Percentiles rank a stretch among this genome's conserved stretches.
Conservation (phyloP, 129 eudicot genomes). For the Flaveria ramosissima region DNA sequence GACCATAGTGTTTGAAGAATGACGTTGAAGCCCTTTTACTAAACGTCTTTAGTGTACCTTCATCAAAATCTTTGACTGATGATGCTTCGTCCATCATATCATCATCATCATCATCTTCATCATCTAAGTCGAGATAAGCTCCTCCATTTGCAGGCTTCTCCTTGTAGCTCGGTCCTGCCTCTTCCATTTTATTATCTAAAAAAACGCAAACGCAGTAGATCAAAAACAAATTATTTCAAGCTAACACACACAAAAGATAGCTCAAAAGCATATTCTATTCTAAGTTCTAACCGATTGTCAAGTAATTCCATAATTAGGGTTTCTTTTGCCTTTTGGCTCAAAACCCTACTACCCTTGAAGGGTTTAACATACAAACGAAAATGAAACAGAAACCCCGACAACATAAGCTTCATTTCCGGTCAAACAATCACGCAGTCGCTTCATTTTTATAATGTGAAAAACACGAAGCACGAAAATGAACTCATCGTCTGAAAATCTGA, state of each 20-base stretch:
- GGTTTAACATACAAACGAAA: background rate
- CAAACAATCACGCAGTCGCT: background rate
- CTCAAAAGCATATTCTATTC: too few relatives aligned
- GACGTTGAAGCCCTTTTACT: conserved; percentile 52
- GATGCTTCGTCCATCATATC: conserved; percentile 29
- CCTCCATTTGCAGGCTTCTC: conserved; percentile 41
- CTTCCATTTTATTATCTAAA: conserved; percentile 28
- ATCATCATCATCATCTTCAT: conserved; percentile 44
- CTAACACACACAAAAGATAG: too few relatives aligned
- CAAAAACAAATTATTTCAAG: conserved; percentile 18
- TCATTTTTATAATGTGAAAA: background rate
- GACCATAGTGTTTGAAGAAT: conserved; percentile 71
- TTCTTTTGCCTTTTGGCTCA: background rate
- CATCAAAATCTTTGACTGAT: conserved; percentile 44
- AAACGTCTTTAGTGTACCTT: conserved; percentile 43
- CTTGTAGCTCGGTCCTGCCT: conserved; percentile 39
- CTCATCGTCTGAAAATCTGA: background rate
- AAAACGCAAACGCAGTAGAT: conserved; percentile 13
- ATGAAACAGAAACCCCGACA: background rate
- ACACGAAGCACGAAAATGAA: conserved; percentile 16
- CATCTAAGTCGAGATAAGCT: conserved; percentile 40
- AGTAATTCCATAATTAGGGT: too few relatives aligned
- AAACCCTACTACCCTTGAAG: conserved; percentile 6
- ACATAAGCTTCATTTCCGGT: conserved; percentile 16
- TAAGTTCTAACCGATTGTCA: too few relatives aligned